Evolutionary conservation across 2,329 filamentous ascomycete genomes (phyloP).

Genomic region (Arthrocladium fulminans): DNA sequence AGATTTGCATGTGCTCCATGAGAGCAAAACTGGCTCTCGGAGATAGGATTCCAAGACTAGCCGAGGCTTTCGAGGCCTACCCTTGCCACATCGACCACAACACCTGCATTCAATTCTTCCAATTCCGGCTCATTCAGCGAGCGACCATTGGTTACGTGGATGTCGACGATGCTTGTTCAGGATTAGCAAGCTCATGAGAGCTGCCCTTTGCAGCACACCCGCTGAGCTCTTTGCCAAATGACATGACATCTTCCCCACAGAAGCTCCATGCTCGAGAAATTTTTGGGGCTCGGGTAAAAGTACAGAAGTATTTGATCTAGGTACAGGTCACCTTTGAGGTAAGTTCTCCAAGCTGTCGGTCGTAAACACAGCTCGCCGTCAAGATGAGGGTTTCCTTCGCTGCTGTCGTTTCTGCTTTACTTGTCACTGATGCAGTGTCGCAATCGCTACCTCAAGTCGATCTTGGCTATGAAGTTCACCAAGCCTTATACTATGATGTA

Average conservation of each 20-base stretch:
- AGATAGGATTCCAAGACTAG: no score
- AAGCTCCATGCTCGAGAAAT: not conserved
- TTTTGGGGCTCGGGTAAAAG: not conserved
- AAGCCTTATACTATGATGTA: conserved; percentile 29
- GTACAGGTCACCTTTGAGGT: not conserved
- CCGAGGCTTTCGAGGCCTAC: not conserved
- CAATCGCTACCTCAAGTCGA: conserved; percentile 42
- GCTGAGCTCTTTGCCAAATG: not conserved
- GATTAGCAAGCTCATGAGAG: not conserved
- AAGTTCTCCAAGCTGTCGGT: not conserved
- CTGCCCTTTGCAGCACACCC: not conserved
- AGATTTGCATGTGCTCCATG: not conserved
- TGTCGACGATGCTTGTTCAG: not conserved
- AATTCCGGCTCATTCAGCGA: not conserved
- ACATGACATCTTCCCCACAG: not conserved
- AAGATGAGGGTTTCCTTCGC: not conserved
- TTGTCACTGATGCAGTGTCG: conserved; percentile 60
- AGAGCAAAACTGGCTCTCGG: not conserved
- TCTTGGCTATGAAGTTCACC: conserved; percentile 46
- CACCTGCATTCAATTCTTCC: not conserved
- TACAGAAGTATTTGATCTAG: not conserved
- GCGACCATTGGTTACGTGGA: not conserved
- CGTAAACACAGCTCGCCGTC: not conserved
- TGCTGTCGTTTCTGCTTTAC: not conserved
- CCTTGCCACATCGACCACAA: not conserved